Base-by-base conservation (phyloP, 106 monocot species). In the Allium fistulosum region DNA sequence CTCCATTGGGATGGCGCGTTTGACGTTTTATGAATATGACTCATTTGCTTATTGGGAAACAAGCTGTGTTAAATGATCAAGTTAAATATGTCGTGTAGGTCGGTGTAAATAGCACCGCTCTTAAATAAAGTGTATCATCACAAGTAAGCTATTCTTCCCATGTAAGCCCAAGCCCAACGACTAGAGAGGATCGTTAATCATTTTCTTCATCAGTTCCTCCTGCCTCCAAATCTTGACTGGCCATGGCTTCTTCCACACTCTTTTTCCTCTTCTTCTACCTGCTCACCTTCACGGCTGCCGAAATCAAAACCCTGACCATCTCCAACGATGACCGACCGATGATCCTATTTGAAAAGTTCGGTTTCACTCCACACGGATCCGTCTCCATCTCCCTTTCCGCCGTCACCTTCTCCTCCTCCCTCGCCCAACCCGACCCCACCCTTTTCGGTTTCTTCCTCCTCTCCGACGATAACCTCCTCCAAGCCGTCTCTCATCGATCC, bases 291-390 rank as follows among this genome's bases (percentile, higher is more conserved):
- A 57, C 75, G 0, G 15, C 49, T 2, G 88, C 84, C 8, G 87
- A 94, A 79, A 94, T 94, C 77, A 90, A 87, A 26, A 74, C 47
- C 26, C 77, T 81, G 28, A 67, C 75, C 63, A 81, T 94, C 77
- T 48, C 66, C 46, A 50, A 56, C 80, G 90, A 94, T 59, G 26
- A 79, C 49, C 85, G 90, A 63, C 45, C 68, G 48, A 64, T 84
- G 49, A 90, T 90, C 78, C 79, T 83, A 68, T 85, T 90, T 73
- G 90, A 90, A 78, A 85, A 83, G 66, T 90, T 90, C 73, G 90
- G 85, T 11, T 90, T 85, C 83, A 70, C 78, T 9, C 80, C 12
- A 17, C 17, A 22, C 13, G 90, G 94, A 37, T 46, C 56, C 60
- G 80, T 87, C 55, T 26, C 58, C 16, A 82, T 94, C 73, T 14